Evolutionary conservation across 352 stramenopile genomes (phyloP).

Genomic region (Phytophthora rubi): DNA sequence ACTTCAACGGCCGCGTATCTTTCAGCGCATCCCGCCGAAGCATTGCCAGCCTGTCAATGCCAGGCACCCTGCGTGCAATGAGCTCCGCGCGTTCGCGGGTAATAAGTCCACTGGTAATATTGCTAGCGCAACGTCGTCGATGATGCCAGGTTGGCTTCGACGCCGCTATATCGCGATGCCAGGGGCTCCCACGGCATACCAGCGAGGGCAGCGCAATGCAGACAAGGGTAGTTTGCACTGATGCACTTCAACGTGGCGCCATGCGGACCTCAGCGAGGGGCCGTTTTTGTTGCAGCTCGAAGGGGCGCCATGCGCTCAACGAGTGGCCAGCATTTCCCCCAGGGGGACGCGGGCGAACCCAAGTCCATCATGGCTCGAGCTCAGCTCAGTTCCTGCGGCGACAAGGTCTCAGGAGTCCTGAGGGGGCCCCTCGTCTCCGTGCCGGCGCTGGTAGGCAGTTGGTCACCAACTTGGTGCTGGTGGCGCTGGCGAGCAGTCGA

Average conservation of each 20-base stretch:
- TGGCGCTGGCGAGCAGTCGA: no score
- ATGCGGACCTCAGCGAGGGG: background rate
- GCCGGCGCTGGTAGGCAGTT: background rate
- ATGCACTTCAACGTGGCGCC: constrained; percentile 18
- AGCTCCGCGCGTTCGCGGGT: background rate
- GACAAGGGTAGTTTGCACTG: background rate
- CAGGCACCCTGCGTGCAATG: background rate
- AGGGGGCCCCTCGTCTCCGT: background rate
- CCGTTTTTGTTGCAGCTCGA: constrained; percentile 29
- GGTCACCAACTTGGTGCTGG: background rate
- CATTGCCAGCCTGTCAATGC: background rate
- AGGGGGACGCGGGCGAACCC: constrained; percentile 20
- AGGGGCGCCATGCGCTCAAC: constrained; percentile 17
- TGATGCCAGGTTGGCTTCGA: no score
- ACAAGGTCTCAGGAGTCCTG: no score
- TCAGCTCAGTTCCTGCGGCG: no score
- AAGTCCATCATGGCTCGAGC: constrained; percentile 1
- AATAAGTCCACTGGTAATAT: background rate
- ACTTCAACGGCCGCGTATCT: constrained; percentile 31
- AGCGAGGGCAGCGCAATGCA: no score
- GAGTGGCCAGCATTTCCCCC: constrained; percentile 19
- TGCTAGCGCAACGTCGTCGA: no score
- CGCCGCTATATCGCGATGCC: no score
- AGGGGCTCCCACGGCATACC: no score
- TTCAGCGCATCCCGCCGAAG: background rate